Base-by-base conservation (phyloP, 495 filamentous ascomycete genomes). In the Bacidia gigantensis region DNA sequence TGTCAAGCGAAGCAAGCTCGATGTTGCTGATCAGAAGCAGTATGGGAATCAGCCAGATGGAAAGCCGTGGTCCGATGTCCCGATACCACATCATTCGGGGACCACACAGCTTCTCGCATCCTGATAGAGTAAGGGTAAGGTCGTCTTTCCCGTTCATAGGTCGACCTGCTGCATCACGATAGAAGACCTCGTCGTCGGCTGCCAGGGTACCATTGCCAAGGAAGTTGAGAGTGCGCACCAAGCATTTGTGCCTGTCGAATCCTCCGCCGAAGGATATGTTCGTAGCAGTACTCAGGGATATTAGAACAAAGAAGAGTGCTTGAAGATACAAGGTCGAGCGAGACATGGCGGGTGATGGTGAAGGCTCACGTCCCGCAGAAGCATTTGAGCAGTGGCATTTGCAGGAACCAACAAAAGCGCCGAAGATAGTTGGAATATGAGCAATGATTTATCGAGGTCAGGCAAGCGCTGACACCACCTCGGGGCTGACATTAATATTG, bases 41-140 rank as follows among this genome's bases (percentile, higher is more conserved):
- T 7, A 65, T 52, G 1, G 65, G 65, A 21, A 67, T 55, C 7
- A 67, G 50, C 65, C 65, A 67, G 26, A 51, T 59, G 29, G 43
- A 53, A 14, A 67, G 49, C 25, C 59, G 41, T 14, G 52, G 43
- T 5, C 42, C 55, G 26, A 49, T 57, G 23, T 57, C 55, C 2
- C 22, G 2, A 38, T 57, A 57, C 18, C 54, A 57, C 0, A 22
- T 26, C 12, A 11, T 12, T 21, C 18, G 26, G 21, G 52, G 29
- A 20, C 53, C 55, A 24, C 55, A 57, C 7, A 57, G 42, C 9
- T 14, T 25, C 14, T 49, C 22, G 12, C 55, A 57, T 1, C 55
- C 55, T 7, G 39, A 20, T 7, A 57, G 12, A 0, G 55, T 57
- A 32, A 57, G 55, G 10, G 20, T 57, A 2, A 24, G 41, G 35